These are phyloP conservation scores for Castanea mollissima DNA, from an alignment of 306 rosid genomes.

Conservation along the genomic window DNA sequence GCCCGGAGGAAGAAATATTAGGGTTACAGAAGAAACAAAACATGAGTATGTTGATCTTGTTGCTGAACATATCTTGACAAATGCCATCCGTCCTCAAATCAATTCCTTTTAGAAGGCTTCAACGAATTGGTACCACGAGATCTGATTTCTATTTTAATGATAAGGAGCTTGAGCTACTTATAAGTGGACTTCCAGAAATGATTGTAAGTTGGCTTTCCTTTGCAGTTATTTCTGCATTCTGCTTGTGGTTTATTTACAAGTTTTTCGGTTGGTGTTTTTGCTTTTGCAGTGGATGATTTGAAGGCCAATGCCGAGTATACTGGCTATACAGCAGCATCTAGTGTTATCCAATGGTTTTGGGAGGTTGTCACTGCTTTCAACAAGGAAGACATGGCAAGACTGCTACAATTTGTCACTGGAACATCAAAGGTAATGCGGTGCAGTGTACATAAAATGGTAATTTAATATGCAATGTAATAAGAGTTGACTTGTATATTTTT, in stretches of 20 bases:
- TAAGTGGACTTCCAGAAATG: slow-evolving; percentile 99
- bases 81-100: slow-evolving; percentile 96
- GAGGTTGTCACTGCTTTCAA: slow-evolving; percentile 82
- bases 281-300: slow-evolving; percentile 88
- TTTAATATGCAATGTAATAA: neutral
- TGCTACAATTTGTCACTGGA: slow-evolving; percentile 98
- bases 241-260: slow-evolving; percentile 14
- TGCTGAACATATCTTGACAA: slow-evolving; percentile 91
- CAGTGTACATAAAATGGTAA: slow-evolving; percentile 2
- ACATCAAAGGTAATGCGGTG: slow-evolving; percentile 79
- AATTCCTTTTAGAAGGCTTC: slow-evolving; percentile 86
- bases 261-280: slow-evolving; percentile 33
- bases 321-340: slow-evolving; percentile 88
- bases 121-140: slow-evolving; percentile 74
- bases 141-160: slow-evolving; percentile 85
- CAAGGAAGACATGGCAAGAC: slow-evolving; percentile 99
- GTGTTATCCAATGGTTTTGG: slow-evolving; percentile 98
- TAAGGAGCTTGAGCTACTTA: slow-evolving; percentile 98
- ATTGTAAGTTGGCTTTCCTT: slow-evolving; percentile 58
- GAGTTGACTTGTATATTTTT: neutral
- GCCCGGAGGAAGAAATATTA: slow-evolving; percentile 97
- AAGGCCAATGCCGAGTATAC: slow-evolving; percentile 85
- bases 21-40: slow-evolving; percentile 97
- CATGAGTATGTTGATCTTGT: slow-evolving; percentile 98
- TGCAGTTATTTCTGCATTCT: neutral